A percentile compares a stretch with the other conserved stretches of the same genome.
phyloP scores from a whole-genome alignment of 2,329 filamentous ascomycete genomes.

The Claviceps maximensis region DNA sequence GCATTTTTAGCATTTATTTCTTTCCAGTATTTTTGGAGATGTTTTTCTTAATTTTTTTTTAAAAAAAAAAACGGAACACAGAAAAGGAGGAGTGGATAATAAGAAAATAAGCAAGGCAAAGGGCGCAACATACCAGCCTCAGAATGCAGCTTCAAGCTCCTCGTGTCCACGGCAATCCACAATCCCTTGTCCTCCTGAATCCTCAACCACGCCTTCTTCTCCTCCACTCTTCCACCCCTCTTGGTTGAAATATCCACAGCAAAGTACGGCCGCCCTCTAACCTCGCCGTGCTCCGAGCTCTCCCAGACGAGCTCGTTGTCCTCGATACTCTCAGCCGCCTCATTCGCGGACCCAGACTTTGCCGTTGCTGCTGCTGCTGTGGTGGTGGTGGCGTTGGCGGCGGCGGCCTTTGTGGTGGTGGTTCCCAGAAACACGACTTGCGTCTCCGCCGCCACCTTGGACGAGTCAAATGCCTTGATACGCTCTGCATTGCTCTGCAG shows the following conservation, averaged over 20 bases:
- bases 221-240: slow-evolving; percentile 49
- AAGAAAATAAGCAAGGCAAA: not conserved
- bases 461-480: slow-evolving; percentile 66
- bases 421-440: slow-evolving; percentile 76
- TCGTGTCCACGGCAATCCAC: slow-evolving; percentile 53
- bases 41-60: not conserved
- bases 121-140: slow-evolving; percentile 41
- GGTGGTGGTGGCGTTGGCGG: too few species aligned
- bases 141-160: slow-evolving; percentile 46
- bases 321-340: slow-evolving; percentile 20
- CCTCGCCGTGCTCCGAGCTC: slow-evolving; percentile 43
- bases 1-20: not conserved
- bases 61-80: not conserved
- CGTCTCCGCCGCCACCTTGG: slow-evolving; percentile 44
- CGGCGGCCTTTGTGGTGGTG: slow-evolving; percentile 38
- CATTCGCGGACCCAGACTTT: not conserved
- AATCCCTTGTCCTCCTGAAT: slow-evolving; percentile 40
- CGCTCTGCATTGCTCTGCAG: slow-evolving; percentile 56
- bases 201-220: slow-evolving; percentile 36
- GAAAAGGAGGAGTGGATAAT: not conserved
- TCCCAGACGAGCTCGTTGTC: not conserved
- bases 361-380: too few species aligned
- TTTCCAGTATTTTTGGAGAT: not conserved
- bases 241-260: slow-evolving; percentile 76
- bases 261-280: slow-evolving; percentile 73